These are phyloP conservation scores for Allium cepa DNA, from an alignment of 106 monocot species.

Conservation along the genomic window DNA sequence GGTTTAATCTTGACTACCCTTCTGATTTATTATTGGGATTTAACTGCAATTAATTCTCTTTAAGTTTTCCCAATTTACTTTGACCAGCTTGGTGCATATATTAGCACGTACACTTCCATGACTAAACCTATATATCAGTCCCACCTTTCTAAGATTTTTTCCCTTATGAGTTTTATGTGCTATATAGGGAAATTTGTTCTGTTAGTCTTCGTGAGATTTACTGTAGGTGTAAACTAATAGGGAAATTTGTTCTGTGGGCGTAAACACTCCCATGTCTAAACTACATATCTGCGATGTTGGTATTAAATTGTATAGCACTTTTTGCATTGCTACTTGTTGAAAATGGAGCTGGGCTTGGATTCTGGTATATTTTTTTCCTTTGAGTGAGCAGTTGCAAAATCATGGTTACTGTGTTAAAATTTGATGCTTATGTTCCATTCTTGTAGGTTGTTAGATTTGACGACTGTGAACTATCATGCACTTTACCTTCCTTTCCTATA, in stretches of 20 bases:
- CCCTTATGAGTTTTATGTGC: no score
- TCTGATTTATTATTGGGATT: not conserved
- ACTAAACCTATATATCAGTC: no score
- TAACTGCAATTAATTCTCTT: not conserved
- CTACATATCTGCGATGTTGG: constrained; percentile 66
- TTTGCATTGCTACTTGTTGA: constrained; percentile 57
- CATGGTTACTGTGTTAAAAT: no score
- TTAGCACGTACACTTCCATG: no score
- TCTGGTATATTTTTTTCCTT: constrained; percentile 40
- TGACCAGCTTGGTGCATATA: no score
- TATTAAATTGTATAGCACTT: constrained; percentile 45
- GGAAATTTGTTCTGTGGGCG: no score
- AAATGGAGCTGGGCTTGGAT: constrained; percentile 71
- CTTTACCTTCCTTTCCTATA: constrained; percentile 91
- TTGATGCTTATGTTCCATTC: not conserved
- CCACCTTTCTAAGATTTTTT: no score
- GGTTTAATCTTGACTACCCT: constrained; percentile 19
- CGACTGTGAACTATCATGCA: constrained; percentile 75
- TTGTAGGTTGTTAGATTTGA: constrained; percentile 68
- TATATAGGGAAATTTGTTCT: no score
- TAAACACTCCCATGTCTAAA: constrained; percentile 30
- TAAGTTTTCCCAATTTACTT: not conserved
- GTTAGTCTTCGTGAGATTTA: no score
- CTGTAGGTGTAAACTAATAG: no score
- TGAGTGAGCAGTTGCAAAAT: no score